A percentile compares a stretch with the other conserved stretches of the same genome.
Conservation (phyloP, 208 protist species). For the Crithidia bombi region DNA sequence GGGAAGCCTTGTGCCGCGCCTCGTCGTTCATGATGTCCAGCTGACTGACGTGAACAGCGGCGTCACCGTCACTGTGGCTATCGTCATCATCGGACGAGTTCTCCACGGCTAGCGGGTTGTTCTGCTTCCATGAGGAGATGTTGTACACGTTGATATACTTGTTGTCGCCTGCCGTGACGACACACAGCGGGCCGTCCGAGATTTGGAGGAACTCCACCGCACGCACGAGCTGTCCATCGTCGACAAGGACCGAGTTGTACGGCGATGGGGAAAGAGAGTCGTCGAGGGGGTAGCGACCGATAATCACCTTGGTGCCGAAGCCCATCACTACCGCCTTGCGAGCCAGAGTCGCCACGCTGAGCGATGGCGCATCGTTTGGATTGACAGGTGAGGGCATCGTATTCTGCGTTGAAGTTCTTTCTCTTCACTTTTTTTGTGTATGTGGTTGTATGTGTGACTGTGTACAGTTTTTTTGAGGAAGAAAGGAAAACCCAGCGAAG, state of each 20-base stretch:
- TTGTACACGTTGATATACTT: conserved; percentile 87
- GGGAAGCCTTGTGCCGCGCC: not conserved
- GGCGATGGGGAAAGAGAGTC: conserved; percentile 33
- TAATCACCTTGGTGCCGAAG: conserved; percentile 59
- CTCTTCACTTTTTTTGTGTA: not conserved
- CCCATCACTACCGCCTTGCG: conserved; percentile 60
- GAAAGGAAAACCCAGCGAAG: not conserved
- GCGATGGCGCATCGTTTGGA: conserved; percentile 39
- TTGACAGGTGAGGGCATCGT: conserved; percentile 24
- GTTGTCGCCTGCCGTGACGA: conserved; percentile 76
- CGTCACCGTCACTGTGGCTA: conserved; percentile 4
- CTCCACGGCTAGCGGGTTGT: conserved; percentile 37
- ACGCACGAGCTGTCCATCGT: conserved; percentile 77
- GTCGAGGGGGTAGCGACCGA: conserved; percentile 48
- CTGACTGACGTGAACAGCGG: conserved; percentile 8
- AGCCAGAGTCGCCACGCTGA: conserved; percentile 48
- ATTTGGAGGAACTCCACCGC: conserved; percentile 67
- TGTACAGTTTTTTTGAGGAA: not conserved
- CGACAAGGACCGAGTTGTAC: conserved; percentile 56
- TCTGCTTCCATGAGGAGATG: conserved; percentile 42
- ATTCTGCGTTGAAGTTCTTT: not conserved
- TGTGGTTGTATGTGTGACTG: not conserved
- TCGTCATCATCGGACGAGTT: conserved; percentile 35
- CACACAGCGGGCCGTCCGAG: conserved; percentile 60
- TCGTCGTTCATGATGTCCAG: conserved; percentile 23